Evolutionary conservation across 495 filamentous ascomycete genomes (phyloP).

Genomic region (Sporormia fimetaria): DNA sequence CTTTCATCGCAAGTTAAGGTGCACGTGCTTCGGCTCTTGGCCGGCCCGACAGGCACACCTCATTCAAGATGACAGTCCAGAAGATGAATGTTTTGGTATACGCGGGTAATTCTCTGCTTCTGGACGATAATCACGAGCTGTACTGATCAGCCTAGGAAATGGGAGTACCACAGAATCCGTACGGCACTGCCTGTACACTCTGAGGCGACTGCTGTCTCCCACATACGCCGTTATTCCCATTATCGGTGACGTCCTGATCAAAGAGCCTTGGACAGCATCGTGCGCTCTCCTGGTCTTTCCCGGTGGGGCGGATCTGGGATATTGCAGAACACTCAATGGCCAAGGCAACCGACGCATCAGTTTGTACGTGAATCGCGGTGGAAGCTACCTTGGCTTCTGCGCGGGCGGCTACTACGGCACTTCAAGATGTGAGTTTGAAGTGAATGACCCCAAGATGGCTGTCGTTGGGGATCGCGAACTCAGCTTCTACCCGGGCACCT

Average conservation of each 20-base stretch:
- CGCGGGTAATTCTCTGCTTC: conserved; percentile 44
- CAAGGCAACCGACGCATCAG: conserved; percentile 71
- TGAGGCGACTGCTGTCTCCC: conserved; percentile 80
- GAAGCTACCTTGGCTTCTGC: conserved; percentile 80
- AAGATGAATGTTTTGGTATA: conserved; percentile 84
- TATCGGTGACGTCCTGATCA: conserved; percentile 63
- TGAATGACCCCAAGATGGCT: conserved; percentile 67
- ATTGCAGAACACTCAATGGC: conserved; percentile 81
- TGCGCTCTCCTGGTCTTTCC: conserved; percentile 88
- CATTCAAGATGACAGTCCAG: conserved; percentile 44
- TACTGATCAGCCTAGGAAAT: conserved; percentile 44
- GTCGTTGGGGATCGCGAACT: conserved; percentile 81
- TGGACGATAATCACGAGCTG: neutral
- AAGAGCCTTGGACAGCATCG: conserved; percentile 81
- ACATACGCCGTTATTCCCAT: conserved; percentile 88
- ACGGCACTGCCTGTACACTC: conserved; percentile 75
- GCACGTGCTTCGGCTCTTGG: conserved; percentile 8
- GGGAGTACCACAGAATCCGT: conserved; percentile 82
- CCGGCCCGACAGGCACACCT: conserved; percentile 9
- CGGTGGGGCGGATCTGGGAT: conserved; percentile 88
- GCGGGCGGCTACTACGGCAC: conserved; percentile 90
- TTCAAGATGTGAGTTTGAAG: conserved; percentile 76
- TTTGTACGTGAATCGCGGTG: conserved; percentile 77
- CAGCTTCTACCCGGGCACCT: conserved; percentile 75
- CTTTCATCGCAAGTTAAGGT: no score